These are phyloP conservation scores for Sindora glabra DNA, from an alignment of 306 rosid genomes.

Conservation along the genomic window DNA sequence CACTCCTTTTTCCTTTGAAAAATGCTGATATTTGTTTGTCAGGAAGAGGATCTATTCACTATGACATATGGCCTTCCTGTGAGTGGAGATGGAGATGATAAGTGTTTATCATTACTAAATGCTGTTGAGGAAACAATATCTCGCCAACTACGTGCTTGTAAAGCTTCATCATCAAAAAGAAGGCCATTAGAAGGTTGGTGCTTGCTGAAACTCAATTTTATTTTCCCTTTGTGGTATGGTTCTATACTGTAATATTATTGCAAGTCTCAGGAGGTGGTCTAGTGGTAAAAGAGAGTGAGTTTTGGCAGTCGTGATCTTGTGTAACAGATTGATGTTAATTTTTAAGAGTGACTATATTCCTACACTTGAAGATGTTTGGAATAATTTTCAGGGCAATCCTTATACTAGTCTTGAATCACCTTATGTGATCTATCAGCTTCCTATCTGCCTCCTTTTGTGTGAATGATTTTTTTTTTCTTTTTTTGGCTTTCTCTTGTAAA, in stretches of 20 bases:
- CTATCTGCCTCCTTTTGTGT: not conserved
- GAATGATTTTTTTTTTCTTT: constrained; percentile 1
- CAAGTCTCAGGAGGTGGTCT: not conserved
- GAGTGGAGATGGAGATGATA: constrained; percentile 79
- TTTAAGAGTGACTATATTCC: not conserved
- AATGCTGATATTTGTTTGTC: constrained; percentile 20
- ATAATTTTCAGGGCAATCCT: not conserved
- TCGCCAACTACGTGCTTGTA: constrained; percentile 93
- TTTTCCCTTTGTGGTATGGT: not conserved
- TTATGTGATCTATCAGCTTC: not conserved
- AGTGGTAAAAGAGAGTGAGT: not conserved
- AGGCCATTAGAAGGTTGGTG: constrained; percentile 59
- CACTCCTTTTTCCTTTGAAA: not conserved
- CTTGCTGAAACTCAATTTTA: constrained; percentile 16
- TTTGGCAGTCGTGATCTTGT: not conserved
- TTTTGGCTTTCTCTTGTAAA: not conserved
- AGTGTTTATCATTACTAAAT: constrained; percentile 72
- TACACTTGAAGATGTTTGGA: constrained; percentile 1
- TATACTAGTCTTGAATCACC: not conserved
- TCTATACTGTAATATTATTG: not conserved
- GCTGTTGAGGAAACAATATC: constrained; percentile 84
- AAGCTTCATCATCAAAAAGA: constrained; percentile 55
- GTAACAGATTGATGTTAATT: not conserved
- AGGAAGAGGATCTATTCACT: constrained; percentile 95
- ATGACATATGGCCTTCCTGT: constrained; percentile 92